Conservation (phyloP, 2,329 filamentous ascomycete genomes). For the Diplodia sapinea region DNA sequence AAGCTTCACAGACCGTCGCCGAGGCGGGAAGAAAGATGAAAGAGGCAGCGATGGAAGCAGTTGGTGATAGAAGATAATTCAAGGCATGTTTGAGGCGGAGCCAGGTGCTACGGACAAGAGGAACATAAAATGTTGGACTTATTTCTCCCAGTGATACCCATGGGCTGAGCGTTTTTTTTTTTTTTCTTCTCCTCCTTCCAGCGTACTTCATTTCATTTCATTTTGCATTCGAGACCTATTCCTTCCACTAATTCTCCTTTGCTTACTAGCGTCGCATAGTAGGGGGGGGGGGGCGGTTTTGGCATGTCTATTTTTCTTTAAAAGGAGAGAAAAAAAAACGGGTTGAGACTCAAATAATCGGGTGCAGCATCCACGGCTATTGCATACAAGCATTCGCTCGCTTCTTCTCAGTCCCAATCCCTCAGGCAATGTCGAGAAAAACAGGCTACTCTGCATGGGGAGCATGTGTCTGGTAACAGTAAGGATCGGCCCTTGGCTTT, state of each 20-base stretch:
- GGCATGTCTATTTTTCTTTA: not conserved
- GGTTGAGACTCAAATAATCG: not conserved
- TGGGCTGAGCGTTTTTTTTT: constrained; percentile 20
- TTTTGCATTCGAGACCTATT: not conserved
- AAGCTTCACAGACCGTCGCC: constrained; percentile 38
- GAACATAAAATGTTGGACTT: constrained; percentile 18
- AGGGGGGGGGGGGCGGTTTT: no score
- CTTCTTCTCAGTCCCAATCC: not conserved
- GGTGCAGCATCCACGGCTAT: not conserved
- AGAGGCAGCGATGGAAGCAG: constrained; percentile 33
- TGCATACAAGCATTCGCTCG: not conserved
- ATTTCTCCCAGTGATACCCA: constrained; percentile 24
- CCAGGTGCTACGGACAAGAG: not conserved
- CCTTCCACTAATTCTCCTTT: not conserved
- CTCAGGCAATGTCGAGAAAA: not conserved
- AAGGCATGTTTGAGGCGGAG: not conserved
- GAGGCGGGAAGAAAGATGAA: constrained; percentile 41
- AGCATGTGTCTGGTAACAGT: not conserved
- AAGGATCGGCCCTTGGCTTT: not conserved
- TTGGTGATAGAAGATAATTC: constrained; percentile 28
- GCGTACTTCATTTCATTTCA: not conserved
- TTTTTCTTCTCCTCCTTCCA: not conserved
- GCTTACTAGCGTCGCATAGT: constrained; percentile 1
- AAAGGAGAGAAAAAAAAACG: no score
- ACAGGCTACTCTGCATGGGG: not conserved